These are phyloP conservation scores for Hypomontagnella monticulosa DNA, from an alignment of 495 filamentous ascomycete species.

Conservation along the genomic window DNA sequence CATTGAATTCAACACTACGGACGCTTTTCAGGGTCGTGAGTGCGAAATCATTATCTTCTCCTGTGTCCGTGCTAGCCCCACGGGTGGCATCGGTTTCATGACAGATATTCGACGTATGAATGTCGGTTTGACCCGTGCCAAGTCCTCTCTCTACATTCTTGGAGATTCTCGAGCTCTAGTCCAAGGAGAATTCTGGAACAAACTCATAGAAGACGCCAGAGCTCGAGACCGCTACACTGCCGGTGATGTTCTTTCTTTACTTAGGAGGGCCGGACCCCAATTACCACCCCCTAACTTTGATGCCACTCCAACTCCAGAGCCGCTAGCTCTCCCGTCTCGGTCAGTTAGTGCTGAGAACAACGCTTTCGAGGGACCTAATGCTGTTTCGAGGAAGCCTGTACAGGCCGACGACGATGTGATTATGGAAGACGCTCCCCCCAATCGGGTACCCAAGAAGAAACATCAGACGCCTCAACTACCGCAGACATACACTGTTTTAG, in stretches of 20 bases:
- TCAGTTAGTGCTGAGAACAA: not conserved
- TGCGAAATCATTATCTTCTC: slow-evolving; percentile 99
- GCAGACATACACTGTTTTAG: slow-evolving; percentile 38
- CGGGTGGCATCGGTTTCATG: slow-evolving; percentile 96
- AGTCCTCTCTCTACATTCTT: slow-evolving; percentile 93
- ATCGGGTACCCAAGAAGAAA: slow-evolving; percentile 30
- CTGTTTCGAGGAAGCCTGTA: slow-evolving; percentile 3
- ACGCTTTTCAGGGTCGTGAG: slow-evolving; percentile 96
- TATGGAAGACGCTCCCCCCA: slow-evolving; percentile 43
- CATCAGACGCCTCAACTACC: slow-evolving; percentile 40
- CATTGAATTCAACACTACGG: slow-evolving; percentile 97
- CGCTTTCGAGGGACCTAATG: not conserved
- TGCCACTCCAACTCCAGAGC: slow-evolving; percentile 5
- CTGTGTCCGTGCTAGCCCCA: slow-evolving; percentile 88
- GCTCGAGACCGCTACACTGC: slow-evolving; percentile 77
- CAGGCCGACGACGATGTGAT: slow-evolving; percentile 35
- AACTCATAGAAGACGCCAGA: slow-evolving; percentile 82
- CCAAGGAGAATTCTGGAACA: slow-evolving; percentile 89
- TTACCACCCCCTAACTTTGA: slow-evolving; percentile 35
- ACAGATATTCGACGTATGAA: slow-evolving; percentile 99
- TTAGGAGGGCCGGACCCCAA: slow-evolving; percentile 49
- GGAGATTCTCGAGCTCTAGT: slow-evolving; percentile 86
- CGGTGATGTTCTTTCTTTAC: slow-evolving; percentile 65
- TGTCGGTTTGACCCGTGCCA: slow-evolving; percentile 94
- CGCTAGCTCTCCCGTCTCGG: slow-evolving; percentile 1